Evolutionary conservation across 2,329 filamentous ascomycete species (phyloP).

Genomic region (Harringtonia lauricola): DNA sequence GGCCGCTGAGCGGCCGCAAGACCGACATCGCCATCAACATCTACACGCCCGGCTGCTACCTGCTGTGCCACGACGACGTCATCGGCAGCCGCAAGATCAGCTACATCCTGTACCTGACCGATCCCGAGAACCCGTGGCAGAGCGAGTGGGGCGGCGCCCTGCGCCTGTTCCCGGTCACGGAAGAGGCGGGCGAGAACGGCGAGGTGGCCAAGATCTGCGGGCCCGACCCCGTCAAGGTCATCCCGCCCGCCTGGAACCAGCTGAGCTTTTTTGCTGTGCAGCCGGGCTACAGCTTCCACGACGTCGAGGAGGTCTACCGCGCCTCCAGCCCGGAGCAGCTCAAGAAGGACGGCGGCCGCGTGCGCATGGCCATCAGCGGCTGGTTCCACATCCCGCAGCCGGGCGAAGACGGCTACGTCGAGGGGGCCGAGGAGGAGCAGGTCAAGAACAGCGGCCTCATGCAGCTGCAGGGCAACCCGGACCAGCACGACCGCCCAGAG

Average conservation of each 20-base stretch:
- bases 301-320: conserved; percentile 95
- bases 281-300: conserved; percentile 97
- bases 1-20: conserved; percentile 80
- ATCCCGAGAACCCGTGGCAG: conserved; percentile 86
- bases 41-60: conserved; percentile 90
- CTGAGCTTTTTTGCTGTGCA: conserved; percentile 97
- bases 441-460: conserved; percentile 84
- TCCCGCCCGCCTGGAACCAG: conserved; percentile 95
- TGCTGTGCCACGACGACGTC: conserved; percentile 96
- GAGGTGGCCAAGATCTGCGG: conserved; percentile 68
- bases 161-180: conserved; percentile 67
- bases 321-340: conserved; percentile 45
- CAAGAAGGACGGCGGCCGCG: conserved; percentile 58
- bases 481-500: conserved; percentile 76
- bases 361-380: conserved; percentile 95
- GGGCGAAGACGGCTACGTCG: conserved; percentile 83
- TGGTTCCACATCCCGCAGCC: conserved; percentile 98
- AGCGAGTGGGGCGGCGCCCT: conserved; percentile 87
- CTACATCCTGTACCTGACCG: conserved; percentile 92
- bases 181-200: conserved; percentile 55
- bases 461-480: conserved; percentile 84
- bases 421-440: conserved; percentile 79
- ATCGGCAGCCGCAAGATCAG: conserved; percentile 94
- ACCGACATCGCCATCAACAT: conserved; percentile 99
- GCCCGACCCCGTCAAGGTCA: conserved; percentile 67